Percentiles rank a stretch among this genome's conserved stretches.
Evolutionary conservation across 2,329 filamentous ascomycete species (phyloP).

Genomic region (Xylaria sp.): DNA sequence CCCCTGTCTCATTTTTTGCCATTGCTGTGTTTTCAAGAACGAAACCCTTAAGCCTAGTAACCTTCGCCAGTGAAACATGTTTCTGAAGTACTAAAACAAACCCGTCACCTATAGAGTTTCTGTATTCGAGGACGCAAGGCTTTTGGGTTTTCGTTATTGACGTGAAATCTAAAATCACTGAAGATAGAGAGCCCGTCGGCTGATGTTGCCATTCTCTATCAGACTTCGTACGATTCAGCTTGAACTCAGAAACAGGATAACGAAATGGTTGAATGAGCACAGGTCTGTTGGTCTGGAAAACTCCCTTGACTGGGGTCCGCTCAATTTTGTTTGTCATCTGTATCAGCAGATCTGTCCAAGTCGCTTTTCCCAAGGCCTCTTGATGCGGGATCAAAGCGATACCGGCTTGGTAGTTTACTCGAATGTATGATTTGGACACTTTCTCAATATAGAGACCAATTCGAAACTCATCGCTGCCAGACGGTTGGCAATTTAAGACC

Average conservation of each 20-base stretch:
- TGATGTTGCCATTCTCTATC: background rate
- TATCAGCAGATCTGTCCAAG: conserved; percentile 8
- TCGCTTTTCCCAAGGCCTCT: background rate
- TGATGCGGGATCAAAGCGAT: background rate
- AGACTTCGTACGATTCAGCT: background rate
- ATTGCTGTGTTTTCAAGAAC: conserved; percentile 9
- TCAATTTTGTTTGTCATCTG: conserved; percentile 8
- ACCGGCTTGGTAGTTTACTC: background rate
- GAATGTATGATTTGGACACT: conserved; percentile 1
- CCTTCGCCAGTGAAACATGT: background rate
- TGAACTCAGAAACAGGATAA: background rate
- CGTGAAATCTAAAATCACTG: background rate
- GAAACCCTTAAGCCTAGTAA: conserved; percentile 8
- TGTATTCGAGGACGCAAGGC: conserved; percentile 16
- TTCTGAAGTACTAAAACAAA: conserved; percentile 18
- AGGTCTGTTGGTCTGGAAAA: background rate
- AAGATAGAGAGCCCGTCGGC: conserved; percentile 2
- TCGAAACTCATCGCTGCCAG: background rate
- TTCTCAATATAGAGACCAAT: conserved; percentile 7
- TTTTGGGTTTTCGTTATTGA: background rate
- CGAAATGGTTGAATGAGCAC: conserved; percentile 12
- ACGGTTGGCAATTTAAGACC: conserved; percentile 16
- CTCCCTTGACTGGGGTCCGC: background rate
- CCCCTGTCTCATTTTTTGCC: background rate
- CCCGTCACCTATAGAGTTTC: background rate